Evolutionary conservation across 73 alveolate genomes (phyloP).

Genomic region (Tetrahymena thermophila): DNA sequence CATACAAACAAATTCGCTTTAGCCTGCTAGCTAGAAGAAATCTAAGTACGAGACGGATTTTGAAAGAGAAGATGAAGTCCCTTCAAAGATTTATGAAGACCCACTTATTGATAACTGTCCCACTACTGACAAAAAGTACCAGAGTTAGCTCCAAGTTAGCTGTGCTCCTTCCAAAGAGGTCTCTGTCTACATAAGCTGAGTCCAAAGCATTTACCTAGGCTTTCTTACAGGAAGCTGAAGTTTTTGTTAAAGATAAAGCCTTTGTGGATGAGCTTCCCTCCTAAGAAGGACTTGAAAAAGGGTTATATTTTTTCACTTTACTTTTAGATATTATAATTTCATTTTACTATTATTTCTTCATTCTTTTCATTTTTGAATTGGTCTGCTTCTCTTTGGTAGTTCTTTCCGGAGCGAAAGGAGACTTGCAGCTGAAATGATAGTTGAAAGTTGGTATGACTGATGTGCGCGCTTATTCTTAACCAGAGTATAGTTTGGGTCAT

Average conservation of each 20-base stretch:
- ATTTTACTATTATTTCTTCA: background rate
- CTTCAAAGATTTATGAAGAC: background rate
- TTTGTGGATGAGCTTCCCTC: background rate
- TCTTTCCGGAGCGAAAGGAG: background rate
- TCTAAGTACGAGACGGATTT: background rate
- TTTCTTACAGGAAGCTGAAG: background rate
- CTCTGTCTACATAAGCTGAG: background rate
- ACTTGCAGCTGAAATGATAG: background rate
- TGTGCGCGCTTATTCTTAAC: background rate
- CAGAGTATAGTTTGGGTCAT: background rate
- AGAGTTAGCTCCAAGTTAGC: background rate
- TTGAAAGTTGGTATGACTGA: background rate
- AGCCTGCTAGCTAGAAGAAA: background rate
- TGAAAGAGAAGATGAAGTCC: background rate
- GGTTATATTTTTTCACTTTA: background rate
- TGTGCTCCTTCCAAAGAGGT: background rate
- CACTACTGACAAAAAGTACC: background rate
- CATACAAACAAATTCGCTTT: background rate
- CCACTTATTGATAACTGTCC: background rate
- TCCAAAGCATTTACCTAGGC: background rate
- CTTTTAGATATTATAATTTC: background rate
- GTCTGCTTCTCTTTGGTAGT: background rate
- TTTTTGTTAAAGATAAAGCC: background rate
- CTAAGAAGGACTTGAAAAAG: constrained; percentile 2
- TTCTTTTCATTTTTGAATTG: background rate